A percentile compares a stretch with the other conserved stretches of the same genome.
These are phyloP conservation scores for Prunus armeniaca DNA, from an alignment of 306 rosid species.

Conservation along the genomic window DNA sequence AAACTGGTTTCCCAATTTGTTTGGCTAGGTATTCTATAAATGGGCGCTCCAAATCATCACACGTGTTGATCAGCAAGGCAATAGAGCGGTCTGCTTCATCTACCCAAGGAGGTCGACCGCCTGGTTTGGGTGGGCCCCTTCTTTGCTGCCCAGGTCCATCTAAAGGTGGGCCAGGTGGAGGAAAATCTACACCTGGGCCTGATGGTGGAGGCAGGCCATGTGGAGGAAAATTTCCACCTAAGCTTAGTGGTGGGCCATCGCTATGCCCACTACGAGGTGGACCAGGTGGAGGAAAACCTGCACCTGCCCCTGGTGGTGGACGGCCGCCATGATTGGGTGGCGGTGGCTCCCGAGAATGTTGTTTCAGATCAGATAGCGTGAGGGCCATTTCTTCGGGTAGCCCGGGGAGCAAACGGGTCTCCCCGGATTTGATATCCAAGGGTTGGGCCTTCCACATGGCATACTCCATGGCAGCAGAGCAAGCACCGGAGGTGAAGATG, in stretches of 20 bases:
- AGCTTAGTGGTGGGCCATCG: too few relatives aligned
- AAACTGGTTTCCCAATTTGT: conserved; percentile 43
- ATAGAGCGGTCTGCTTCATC: conserved; percentile 15
- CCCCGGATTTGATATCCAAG: conserved; percentile 37
- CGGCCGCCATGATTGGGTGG: not conserved
- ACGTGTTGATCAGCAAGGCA: conserved; percentile 62
- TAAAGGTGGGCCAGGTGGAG: conserved; percentile 4
- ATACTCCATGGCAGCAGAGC: conserved; percentile 51
- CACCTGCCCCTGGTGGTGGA: conserved; percentile 17
- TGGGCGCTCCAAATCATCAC: conserved; percentile 58
- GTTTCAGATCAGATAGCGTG: conserved; percentile 32
- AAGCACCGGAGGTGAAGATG: conserved; percentile 62
- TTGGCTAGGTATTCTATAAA: conserved; percentile 37
- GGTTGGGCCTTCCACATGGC: conserved; percentile 53
- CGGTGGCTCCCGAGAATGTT: conserved; percentile 19
- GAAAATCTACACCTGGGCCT: not conserved
- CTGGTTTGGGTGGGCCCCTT: conserved; percentile 38
- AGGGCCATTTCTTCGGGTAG: conserved; percentile 54
- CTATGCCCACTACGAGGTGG: too few relatives aligned
- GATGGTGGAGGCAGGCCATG: conserved; percentile 15
- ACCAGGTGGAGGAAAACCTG: not conserved
- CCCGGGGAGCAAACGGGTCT: conserved; percentile 47
- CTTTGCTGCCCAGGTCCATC: not conserved
- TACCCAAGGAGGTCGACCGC: conserved; percentile 40
- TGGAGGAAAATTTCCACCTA: not conserved